These are phyloP conservation scores for Schoenoplectus tabernaemontani DNA, from an alignment of 202 grass and related monocot genomes.

Conservation along the genomic window DNA sequence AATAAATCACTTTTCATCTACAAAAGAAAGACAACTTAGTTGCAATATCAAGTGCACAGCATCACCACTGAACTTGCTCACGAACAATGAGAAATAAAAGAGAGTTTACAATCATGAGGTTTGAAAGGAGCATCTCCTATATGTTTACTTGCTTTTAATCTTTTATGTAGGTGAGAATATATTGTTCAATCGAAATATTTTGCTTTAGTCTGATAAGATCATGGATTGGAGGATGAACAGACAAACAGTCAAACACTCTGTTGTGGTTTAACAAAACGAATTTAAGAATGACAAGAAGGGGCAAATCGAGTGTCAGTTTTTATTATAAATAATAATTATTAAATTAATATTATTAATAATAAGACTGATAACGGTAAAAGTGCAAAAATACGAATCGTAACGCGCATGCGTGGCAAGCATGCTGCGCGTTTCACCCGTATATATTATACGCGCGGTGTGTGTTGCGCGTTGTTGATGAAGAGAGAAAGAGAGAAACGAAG, in stretches of 20 bases:
- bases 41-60: not conserved
- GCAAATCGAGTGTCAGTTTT: slow-evolving; percentile 9
- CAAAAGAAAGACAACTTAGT: not conserved
- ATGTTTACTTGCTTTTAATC: slow-evolving; percentile 1
- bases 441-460: too few relatives aligned
- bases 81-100: not conserved
- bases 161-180: slow-evolving; percentile 15
- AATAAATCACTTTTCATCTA: not conserved
- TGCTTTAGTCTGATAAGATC: not conserved
- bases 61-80: slow-evolving; percentile 4
- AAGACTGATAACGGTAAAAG: too few relatives aligned
- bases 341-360: too few relatives aligned
- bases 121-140: slow-evolving; percentile 5
- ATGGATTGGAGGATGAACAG: not conserved
- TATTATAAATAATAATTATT: too few relatives aligned
- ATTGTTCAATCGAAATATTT: not conserved
- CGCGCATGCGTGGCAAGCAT: too few relatives aligned
- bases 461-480: too few relatives aligned
- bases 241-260: not conserved
- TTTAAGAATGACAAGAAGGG: not conserved
- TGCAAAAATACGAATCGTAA: too few relatives aligned
- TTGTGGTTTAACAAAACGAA: not conserved
- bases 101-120: slow-evolving; percentile 14
- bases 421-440: too few relatives aligned
- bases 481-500: too few relatives aligned